Percentiles rank a stretch among this genome's conserved stretches.
phyloP scores from a whole-genome alignment of 225 moss, liverwort and hornwort species.

The Bryoerythrophyllum caledonicum region DNA sequence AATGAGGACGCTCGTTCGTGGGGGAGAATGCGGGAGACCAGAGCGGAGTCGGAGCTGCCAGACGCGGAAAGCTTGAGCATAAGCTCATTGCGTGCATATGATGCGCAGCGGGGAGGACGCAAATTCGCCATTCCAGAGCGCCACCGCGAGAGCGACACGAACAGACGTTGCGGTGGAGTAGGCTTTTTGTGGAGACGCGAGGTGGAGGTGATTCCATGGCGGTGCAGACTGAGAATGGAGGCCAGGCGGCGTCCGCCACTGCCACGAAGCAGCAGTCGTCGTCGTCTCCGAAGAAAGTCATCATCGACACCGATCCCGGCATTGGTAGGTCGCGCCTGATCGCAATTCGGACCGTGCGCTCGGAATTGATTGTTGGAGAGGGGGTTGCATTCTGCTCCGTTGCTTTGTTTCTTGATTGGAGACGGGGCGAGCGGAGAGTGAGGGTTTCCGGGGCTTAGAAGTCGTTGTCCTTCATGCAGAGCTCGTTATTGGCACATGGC shows the following conservation, averaged over 20 bases:
- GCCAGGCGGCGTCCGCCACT: too few relatives aligned
- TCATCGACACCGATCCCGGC: slow-evolving; percentile 97
- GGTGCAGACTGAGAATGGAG: slow-evolving; percentile 27
- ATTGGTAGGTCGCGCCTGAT: slow-evolving; percentile 46
- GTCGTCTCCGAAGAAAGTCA: slow-evolving; percentile 67
- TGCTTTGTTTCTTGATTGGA: neutral
- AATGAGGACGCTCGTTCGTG: neutral
- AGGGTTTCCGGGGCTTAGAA: too few relatives aligned
- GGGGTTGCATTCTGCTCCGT: too few relatives aligned
- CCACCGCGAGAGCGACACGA: neutral
- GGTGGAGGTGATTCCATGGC: slow-evolving; percentile 23
- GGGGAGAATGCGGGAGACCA: neutral
- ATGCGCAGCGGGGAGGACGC: neutral
- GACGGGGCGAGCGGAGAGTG: too few relatives aligned
- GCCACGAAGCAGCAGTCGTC: slow-evolving; percentile 4
- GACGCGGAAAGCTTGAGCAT: too few relatives aligned
- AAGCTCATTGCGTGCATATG: neutral
- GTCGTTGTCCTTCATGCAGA: too few relatives aligned
- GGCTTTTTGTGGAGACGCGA: too few relatives aligned
- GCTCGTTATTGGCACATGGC: too few relatives aligned
- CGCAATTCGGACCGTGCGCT: neutral
- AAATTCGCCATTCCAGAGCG: neutral
- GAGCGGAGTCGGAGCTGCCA: neutral
- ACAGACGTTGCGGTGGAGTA: neutral
- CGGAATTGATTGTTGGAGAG: neutral